Evolutionary conservation across 495 filamentous ascomycete species (phyloP).

Genomic region (Gamarada debralockiae): DNA sequence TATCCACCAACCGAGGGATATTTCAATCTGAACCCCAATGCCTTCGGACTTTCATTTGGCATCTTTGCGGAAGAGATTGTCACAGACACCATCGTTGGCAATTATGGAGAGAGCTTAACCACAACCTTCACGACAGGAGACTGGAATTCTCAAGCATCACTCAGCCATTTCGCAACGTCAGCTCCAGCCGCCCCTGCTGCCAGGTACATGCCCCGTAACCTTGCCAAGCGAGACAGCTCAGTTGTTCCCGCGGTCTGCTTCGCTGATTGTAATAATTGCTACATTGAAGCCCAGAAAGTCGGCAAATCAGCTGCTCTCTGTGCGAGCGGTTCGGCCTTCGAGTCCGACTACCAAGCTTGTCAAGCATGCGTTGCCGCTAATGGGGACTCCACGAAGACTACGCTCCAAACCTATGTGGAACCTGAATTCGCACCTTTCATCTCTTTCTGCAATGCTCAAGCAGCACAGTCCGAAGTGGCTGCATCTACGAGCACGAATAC

Average conservation of each 20-base stretch:
- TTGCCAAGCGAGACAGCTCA: slow-evolving; percentile 32
- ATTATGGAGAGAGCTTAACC: slow-evolving; percentile 3
- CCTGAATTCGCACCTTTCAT: slow-evolving; percentile 22
- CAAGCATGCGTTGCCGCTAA: slow-evolving; percentile 27
- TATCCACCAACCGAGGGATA: slow-evolving; percentile 50
- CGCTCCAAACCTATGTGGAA: slow-evolving; percentile 15
- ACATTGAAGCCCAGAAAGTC: slow-evolving; percentile 37
- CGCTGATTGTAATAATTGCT: slow-evolving; percentile 47
- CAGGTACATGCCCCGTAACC: neutral
- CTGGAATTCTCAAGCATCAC: slow-evolving; percentile 38
- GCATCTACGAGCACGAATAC: neutral
- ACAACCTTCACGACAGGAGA: slow-evolving; percentile 40
- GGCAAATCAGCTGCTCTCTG: slow-evolving; percentile 49
- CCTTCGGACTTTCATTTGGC: slow-evolving; percentile 58
- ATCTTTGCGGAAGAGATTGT: slow-evolving; percentile 46
- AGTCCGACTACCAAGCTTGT: slow-evolving; percentile 33
- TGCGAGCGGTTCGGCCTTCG: slow-evolving; percentile 36
- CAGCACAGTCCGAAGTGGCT: neutral
- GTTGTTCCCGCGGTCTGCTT: slow-evolving; percentile 45
- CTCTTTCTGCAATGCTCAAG: slow-evolving; percentile 11
- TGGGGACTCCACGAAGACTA: slow-evolving; percentile 4
- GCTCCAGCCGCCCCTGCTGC: slow-evolving; percentile 9
- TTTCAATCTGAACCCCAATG: slow-evolving; percentile 59
- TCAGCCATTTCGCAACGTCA: slow-evolving; percentile 33
- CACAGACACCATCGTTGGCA: slow-evolving; percentile 19